A percentile compares a stretch with the other conserved stretches of the same genome.
phyloP scores from a whole-genome alignment of 768 basidiomycete genomes.

The Basidioascus undulatus region DNA sequence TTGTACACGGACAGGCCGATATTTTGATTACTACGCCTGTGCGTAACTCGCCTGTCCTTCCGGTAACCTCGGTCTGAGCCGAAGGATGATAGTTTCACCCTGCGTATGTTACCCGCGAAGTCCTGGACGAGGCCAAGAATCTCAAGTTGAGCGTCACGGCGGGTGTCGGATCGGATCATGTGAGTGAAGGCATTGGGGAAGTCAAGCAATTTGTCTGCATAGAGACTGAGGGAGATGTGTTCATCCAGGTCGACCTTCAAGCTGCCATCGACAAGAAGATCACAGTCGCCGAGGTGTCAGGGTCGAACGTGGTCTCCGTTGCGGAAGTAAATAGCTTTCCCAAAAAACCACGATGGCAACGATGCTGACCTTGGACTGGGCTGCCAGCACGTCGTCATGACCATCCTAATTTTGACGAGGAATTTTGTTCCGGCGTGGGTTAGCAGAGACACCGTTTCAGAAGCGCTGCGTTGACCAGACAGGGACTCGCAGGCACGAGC shows the following conservation, averaged over 20 bases:
- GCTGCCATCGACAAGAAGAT: constrained; percentile 18
- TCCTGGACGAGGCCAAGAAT: constrained; percentile 16
- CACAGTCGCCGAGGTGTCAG: constrained; percentile 18
- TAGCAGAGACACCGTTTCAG: too few species aligned
- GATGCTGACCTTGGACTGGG: too few species aligned
- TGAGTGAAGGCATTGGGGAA: constrained; percentile 1
- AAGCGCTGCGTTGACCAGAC: too few species aligned
- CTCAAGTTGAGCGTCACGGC: constrained; percentile 19
- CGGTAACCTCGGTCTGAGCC: too few species aligned
- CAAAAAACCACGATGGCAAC: too few species aligned
- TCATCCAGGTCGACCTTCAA: constrained; percentile 15
- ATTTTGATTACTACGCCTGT: too few species aligned
- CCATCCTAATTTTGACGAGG: constrained; percentile 17
- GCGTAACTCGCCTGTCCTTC: too few species aligned
- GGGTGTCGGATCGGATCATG: constrained; percentile 18
- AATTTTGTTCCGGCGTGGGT: constrained; percentile 17
- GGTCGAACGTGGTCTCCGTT: constrained; percentile 18
- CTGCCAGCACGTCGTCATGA: constrained; percentile 16
- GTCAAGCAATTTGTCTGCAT: not conserved
- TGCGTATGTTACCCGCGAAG: too few species aligned
- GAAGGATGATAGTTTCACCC: too few species aligned
- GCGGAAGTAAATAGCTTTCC: too few species aligned
- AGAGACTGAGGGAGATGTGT: not conserved
- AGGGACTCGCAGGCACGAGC: constrained; percentile 35
- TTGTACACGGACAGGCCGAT: too few species aligned